Conservation (phyloP, 805 yeast species). For the Starmera caribaea region DNA sequence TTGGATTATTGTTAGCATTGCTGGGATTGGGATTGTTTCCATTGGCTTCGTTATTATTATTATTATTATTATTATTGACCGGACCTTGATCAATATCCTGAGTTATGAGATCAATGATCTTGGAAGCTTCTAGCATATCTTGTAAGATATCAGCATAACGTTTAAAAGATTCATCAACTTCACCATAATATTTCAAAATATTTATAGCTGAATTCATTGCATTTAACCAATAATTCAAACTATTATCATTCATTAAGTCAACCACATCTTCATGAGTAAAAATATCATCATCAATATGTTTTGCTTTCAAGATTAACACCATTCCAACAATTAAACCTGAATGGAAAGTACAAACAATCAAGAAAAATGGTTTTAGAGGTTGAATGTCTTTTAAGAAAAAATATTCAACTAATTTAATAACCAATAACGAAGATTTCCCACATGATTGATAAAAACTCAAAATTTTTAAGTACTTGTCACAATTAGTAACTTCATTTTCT, state of each 20-base stretch:
- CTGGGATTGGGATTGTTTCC: not conserved
- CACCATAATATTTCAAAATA: constrained; percentile 11
- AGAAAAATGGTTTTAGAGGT: constrained; percentile 26
- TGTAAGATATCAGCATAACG: constrained; percentile 9
- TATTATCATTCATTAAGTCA: constrained; percentile 4
- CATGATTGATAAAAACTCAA: constrained; percentile 24
- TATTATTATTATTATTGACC: not conserved
- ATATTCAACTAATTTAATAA: constrained; percentile 23
- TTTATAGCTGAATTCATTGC: constrained; percentile 14
- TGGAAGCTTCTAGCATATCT: constrained; percentile 11
- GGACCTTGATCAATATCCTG: not conserved
- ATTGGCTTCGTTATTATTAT: not conserved
- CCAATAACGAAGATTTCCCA: constrained; percentile 25
- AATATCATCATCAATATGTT: constrained; percentile 12
- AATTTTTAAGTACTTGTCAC: constrained; percentile 5
- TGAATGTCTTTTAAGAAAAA: constrained; percentile 19
- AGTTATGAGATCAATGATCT: not conserved
- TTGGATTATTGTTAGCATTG: not conserved
- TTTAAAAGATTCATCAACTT: constrained; percentile 11
- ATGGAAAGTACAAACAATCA: constrained; percentile 24
- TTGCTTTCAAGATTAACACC: constrained; percentile 15
- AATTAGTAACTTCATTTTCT: constrained; percentile 9
- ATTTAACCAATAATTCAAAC: constrained; percentile 8
- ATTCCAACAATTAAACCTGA: constrained; percentile 28
- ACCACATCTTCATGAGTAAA: constrained; percentile 5